Evolutionary conservation across 169 alveolate species (phyloP).

Genomic region (Cystoisospora suis): DNA sequence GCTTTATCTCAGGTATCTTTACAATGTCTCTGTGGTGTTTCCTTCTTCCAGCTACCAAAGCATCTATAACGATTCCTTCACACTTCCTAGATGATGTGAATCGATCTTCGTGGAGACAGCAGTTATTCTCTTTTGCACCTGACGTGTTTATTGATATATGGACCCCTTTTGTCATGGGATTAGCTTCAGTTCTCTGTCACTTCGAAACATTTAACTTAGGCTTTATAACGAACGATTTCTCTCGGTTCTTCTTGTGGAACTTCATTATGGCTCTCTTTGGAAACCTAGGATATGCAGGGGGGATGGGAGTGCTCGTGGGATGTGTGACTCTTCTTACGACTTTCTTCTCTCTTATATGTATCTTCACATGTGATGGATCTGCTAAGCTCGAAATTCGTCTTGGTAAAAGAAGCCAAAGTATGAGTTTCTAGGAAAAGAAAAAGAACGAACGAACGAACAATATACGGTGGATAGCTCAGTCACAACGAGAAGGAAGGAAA

Average conservation of each 20-base stretch:
- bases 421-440: conserved; percentile 18
- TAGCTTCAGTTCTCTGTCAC: conserved; percentile 61
- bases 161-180: conserved; percentile 70
- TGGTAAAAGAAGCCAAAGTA: conserved; percentile 25
- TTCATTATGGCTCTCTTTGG: conserved; percentile 63
- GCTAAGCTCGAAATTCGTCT: conserved; percentile 39
- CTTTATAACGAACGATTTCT: conserved; percentile 36
- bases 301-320: conserved; percentile 57
- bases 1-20: conserved; percentile 49
- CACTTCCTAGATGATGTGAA: conserved; percentile 60
- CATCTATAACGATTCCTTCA: conserved; percentile 49
- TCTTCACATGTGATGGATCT: conserved; percentile 50
- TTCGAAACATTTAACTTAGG: conserved; percentile 60
- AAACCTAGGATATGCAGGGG: conserved; percentile 64
- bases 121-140: conserved; percentile 61
- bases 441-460: background rate
- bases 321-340: conserved; percentile 58
- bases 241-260: conserved; percentile 60
- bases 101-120: conserved; percentile 56
- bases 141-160: conserved; percentile 58
- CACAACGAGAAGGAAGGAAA: background rate
- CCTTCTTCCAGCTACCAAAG: conserved; percentile 46
- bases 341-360: conserved; percentile 52
- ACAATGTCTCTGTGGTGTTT: conserved; percentile 55
- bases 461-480: background rate